Percentiles rank a stretch among this genome's conserved stretches.
These are phyloP conservation scores for Carex kokanica DNA, from an alignment of 176 grass and related monocot genomes.

Conservation along the genomic window DNA sequence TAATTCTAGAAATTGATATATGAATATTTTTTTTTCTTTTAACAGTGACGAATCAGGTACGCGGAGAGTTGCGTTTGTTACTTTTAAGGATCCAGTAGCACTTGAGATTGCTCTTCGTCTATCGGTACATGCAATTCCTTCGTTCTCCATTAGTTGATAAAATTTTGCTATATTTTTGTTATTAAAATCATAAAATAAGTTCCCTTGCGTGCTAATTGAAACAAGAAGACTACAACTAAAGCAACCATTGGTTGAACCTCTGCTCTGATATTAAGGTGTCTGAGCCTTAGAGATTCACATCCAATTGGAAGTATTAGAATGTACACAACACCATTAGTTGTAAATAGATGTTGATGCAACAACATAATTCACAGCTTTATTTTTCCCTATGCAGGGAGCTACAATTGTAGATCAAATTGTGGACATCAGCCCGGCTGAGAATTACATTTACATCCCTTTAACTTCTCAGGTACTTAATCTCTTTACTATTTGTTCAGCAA, in stretches of 20 bases:
- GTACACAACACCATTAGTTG: neutral
- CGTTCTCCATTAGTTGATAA: neutral
- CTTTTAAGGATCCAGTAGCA: constrained; percentile 83
- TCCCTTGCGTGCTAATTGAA: neutral
- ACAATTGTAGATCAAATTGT: constrained; percentile 89
- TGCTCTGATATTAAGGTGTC: neutral
- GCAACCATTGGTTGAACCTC: neutral
- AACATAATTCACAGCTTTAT: neutral
- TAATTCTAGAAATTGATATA: neutral
- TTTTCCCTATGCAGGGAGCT: constrained; percentile 57
- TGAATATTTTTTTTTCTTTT: neutral
- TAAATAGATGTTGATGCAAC: neutral
- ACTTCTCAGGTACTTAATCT: constrained; percentile 48
- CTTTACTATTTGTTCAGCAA: constrained; percentile 25
- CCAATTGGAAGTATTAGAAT: neutral
- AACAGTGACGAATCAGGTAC: constrained; percentile 47
- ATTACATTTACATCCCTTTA: constrained; percentile 83
- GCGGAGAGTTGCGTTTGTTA: constrained; percentile 72
- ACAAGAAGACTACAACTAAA: neutral
- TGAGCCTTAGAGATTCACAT: neutral
- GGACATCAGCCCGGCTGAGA: constrained; percentile 74
- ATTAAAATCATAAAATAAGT: constrained; percentile 6
- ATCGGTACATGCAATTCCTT: constrained; percentile 47
- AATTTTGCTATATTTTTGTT: neutral
- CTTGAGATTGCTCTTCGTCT: constrained; percentile 89